Conservation (phyloP, 2,329 filamentous ascomycete genomes). For the Albophoma yamanashiensis region DNA sequence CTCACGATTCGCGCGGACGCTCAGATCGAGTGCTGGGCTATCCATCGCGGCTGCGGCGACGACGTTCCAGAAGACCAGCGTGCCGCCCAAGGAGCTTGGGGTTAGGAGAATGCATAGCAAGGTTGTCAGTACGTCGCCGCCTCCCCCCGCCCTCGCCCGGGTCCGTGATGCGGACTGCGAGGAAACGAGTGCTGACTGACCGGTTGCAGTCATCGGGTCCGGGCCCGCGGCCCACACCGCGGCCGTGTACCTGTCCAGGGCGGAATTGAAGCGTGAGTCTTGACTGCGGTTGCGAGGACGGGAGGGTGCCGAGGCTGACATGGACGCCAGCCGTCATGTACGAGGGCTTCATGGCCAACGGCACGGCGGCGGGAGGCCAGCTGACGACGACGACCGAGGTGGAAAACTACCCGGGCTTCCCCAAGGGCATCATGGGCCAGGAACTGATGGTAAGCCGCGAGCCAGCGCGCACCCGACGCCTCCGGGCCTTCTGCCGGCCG, state of each 20-base stretch:
- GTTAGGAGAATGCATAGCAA: slow-evolving; percentile 77
- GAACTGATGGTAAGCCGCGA: slow-evolving; percentile 76
- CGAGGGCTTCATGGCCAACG: slow-evolving; percentile 96
- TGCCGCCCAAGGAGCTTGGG: slow-evolving; percentile 19
- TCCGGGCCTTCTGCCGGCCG: background rate
- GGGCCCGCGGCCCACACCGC: slow-evolving; percentile 96
- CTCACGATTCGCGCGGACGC: slow-evolving; percentile 64
- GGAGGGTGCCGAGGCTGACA: background rate
- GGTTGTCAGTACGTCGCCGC: slow-evolving; percentile 62
- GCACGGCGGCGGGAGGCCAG: slow-evolving; percentile 91
- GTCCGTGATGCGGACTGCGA: background rate
- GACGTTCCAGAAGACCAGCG: slow-evolving; percentile 42
- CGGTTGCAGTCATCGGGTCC: slow-evolving; percentile 73
- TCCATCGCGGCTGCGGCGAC: slow-evolving; percentile 59
- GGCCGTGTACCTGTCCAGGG: slow-evolving; percentile 89
- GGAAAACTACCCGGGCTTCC: slow-evolving; percentile 97
- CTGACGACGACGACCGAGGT: slow-evolving; percentile 97
- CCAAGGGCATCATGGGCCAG: slow-evolving; percentile 73
- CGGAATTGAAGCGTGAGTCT: slow-evolving; percentile 72
- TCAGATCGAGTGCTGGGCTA: slow-evolving; percentile 66
- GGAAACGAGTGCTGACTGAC: background rate
- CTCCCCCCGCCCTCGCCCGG: background rate
- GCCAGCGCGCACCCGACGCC: background rate
- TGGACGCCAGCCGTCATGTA: slow-evolving; percentile 63
- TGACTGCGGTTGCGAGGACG: background rate